Evolutionary conservation across 169 alveolate species (phyloP).

Genomic region (Plasmodium knowlesi): DNA sequence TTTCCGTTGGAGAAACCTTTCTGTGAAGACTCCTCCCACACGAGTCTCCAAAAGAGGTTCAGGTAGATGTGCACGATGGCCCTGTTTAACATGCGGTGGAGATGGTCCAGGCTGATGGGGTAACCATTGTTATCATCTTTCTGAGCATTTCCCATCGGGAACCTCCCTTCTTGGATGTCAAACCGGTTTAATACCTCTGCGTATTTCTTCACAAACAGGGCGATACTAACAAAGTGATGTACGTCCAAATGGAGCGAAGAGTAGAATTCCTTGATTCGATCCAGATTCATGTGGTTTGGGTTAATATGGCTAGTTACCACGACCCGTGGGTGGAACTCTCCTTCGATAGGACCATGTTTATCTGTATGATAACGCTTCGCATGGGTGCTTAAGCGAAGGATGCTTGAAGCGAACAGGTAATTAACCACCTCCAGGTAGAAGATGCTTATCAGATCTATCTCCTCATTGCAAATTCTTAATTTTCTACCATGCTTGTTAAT

Average conservation of each 20-base stretch:
- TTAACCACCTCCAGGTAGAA: constrained; percentile 20
- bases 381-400: not conserved
- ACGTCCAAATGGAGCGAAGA: not conserved
- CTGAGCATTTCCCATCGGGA: not conserved
- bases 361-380: not conserved
- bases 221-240: constrained; percentile 16
- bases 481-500: constrained; percentile 4
- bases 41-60: not conserved
- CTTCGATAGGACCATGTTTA: not conserved
- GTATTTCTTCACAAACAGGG: constrained; percentile 11
- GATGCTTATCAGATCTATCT: not conserved
- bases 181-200: not conserved
- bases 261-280: not conserved
- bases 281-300: not conserved
- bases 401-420: not conserved
- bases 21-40: not conserved
- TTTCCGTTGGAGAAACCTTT: not conserved
- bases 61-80: not conserved
- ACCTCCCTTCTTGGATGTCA: not conserved
- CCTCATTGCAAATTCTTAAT: not conserved
- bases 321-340: not conserved
- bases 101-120: not conserved
- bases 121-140: not conserved
- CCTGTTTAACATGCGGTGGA: not conserved
- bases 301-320: not conserved